Conservation (phyloP, 2,329 filamentous ascomycete genomes). For the Penicillium sp. region DNA sequence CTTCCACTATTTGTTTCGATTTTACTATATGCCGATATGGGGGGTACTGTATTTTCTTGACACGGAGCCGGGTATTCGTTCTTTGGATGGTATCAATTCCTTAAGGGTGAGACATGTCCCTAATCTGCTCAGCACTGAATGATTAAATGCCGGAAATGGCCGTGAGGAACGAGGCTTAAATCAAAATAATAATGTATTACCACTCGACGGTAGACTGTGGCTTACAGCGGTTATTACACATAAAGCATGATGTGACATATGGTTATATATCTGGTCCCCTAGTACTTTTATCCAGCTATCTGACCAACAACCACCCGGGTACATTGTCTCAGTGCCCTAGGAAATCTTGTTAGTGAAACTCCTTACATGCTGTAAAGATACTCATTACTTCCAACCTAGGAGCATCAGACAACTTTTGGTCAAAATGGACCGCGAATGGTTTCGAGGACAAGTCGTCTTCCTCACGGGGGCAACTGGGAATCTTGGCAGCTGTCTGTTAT, state of each 20-base stretch:
- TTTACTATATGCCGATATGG: background rate
- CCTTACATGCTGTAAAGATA: background rate
- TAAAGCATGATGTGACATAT: background rate
- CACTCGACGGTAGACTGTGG: background rate
- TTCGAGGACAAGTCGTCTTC: slow-evolving; percentile 13
- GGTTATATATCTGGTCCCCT: background rate
- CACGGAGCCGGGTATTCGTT: too few species aligned
- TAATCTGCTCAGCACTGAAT: background rate
- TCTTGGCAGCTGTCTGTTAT: slow-evolving; percentile 18
- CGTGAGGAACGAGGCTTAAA: background rate
- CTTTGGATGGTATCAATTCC: background rate
- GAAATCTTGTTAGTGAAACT: background rate
- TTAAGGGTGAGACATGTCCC: background rate
- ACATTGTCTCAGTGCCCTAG: too few species aligned
- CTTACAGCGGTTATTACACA: background rate
- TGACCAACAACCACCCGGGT: background rate
- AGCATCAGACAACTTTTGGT: background rate
- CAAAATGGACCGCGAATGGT: slow-evolving; percentile 6
- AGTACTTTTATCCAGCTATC: background rate
- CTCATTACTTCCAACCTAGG: too few species aligned
- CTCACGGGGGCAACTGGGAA: slow-evolving; percentile 19
- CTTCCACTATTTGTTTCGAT: background rate
- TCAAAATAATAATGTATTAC: background rate
- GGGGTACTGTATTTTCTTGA: background rate
- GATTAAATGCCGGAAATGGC: background rate